phyloP scores from a whole-genome alignment of 2,329 filamentous ascomycete genomes.

The Aplosporella prunicola region DNA sequence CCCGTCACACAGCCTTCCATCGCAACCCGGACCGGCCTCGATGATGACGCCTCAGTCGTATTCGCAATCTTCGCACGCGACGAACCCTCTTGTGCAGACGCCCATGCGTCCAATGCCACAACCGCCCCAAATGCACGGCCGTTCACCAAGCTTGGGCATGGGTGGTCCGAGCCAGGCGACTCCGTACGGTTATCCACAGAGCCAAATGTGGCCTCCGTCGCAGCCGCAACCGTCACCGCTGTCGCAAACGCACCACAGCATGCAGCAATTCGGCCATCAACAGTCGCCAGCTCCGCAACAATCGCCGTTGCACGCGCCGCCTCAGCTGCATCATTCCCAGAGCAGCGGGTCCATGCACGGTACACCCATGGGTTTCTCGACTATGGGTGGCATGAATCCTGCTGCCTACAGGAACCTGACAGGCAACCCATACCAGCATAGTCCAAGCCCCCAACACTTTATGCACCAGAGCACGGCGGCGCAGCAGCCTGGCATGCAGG shows the following conservation, averaged over 20 bases:
- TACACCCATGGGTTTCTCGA: slow-evolving; percentile 36
- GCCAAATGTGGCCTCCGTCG: slow-evolving; percentile 41
- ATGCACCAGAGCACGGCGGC: slow-evolving; percentile 34
- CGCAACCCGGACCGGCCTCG: slow-evolving; percentile 48
- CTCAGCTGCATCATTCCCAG: slow-evolving; percentile 38
- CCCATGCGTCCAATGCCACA: slow-evolving; percentile 62
- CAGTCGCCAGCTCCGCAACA: slow-evolving; percentile 37
- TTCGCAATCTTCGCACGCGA: slow-evolving; percentile 34
- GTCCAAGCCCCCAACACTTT: slow-evolving; percentile 36
- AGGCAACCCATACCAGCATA: slow-evolving; percentile 41
- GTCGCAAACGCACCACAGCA: slow-evolving; percentile 34
- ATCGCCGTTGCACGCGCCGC: slow-evolving; percentile 40
- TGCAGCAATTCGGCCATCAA: slow-evolving; percentile 36
- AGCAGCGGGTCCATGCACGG: slow-evolving; percentile 35
- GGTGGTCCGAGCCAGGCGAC: slow-evolving; percentile 32
- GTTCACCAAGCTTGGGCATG: slow-evolving; percentile 50
- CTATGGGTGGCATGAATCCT: slow-evolving; percentile 37
- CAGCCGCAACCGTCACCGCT: slow-evolving; percentile 41
- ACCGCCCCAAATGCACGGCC: slow-evolving; percentile 55
- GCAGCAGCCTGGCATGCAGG: slow-evolving; percentile 44
- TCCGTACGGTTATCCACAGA: slow-evolving; percentile 37
- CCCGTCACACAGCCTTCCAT: slow-evolving; percentile 50
- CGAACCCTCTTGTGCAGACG: slow-evolving; percentile 62
- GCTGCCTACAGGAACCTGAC: slow-evolving; percentile 35
- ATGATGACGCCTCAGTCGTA: slow-evolving; percentile 58